Conservation (phyloP, 768 basidiomycete genomes). For the Leucocoprinus leucothites region DNA sequence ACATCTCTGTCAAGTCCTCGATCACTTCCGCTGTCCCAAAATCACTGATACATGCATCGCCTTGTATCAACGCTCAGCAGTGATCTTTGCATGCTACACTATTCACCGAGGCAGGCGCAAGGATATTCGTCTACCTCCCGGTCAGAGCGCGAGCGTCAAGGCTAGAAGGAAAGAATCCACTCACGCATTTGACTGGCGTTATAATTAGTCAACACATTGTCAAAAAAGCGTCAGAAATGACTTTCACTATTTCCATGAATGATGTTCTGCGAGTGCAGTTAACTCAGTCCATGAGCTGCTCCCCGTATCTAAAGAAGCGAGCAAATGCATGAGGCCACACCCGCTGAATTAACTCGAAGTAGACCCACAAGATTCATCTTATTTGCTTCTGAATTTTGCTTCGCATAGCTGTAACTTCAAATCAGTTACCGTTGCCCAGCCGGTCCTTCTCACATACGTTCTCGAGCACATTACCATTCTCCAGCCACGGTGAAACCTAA, state of each 20-base stretch:
- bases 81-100: too few species aligned
- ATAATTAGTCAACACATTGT: too few species aligned
- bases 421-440: too few species aligned
- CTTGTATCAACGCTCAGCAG: too few species aligned
- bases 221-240: too few species aligned
- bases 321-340: constrained; percentile 7
- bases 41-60: constrained; percentile 55
- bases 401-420: constrained; percentile 35
- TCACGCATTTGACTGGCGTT: constrained; percentile 59
- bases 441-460: too few species aligned
- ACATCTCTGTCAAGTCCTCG: constrained; percentile 50
- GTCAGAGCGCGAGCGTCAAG: constrained; percentile 1
- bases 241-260: too few species aligned
- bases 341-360: too few species aligned
- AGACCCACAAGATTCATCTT: constrained; percentile 39
- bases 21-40: constrained; percentile 68
- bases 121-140: constrained; percentile 48
- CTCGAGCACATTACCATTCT: constrained; percentile 54
- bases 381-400: constrained; percentile 31
- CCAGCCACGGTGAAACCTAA: constrained; percentile 64
- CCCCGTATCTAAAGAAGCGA: constrained; percentile 38
- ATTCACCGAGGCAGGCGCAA: constrained; percentile 51
- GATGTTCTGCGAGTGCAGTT: constrained; percentile 48
- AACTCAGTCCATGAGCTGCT: too few species aligned
- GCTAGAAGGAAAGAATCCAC: constrained; percentile 26